phyloP scores from a whole-genome alignment of 2,329 filamentous ascomycete genomes.

The Botrytis sinoallii region DNA sequence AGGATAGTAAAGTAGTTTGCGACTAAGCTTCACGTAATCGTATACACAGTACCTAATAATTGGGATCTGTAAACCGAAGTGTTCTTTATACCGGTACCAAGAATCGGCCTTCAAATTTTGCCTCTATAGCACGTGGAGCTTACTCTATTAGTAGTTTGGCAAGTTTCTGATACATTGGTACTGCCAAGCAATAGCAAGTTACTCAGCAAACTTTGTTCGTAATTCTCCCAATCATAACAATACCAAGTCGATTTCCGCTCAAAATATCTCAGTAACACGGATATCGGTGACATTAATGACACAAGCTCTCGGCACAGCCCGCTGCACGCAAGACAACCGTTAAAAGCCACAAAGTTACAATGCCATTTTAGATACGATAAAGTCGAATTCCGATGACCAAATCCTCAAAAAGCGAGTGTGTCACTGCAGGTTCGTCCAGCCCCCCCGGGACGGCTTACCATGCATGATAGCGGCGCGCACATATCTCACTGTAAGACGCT shows the following conservation, averaged over 20 bases:
- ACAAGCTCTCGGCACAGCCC: constrained; percentile 11
- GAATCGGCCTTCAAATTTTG: not conserved
- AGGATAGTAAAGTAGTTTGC: not conserved
- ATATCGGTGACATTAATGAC: not conserved
- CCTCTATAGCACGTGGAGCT: not conserved
- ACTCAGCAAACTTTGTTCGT: not conserved
- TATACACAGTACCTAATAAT: not conserved
- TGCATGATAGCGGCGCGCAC: not conserved
- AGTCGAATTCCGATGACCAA: not conserved
- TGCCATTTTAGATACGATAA: constrained; percentile 6
- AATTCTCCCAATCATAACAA: constrained; percentile 12
- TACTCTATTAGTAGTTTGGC: not conserved
- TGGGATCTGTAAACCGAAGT: not conserved
- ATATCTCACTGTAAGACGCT: constrained; percentile 1
- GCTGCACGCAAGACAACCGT: constrained; percentile 15
- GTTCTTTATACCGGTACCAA: not conserved
- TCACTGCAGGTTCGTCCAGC: constrained; percentile 7
- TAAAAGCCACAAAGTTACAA: constrained; percentile 9
- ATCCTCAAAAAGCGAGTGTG: constrained; percentile 2
- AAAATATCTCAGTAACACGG: constrained; percentile 7
- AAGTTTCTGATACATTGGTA: constrained; percentile 3
- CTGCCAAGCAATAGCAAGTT: not conserved
- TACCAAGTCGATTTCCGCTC: not conserved
- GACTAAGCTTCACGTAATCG: constrained; percentile 3
- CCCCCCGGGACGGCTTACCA: constrained; percentile 11